phyloP scores from a whole-genome alignment of 768 basidiomycete species.

The Grammothele lineata region DNA sequence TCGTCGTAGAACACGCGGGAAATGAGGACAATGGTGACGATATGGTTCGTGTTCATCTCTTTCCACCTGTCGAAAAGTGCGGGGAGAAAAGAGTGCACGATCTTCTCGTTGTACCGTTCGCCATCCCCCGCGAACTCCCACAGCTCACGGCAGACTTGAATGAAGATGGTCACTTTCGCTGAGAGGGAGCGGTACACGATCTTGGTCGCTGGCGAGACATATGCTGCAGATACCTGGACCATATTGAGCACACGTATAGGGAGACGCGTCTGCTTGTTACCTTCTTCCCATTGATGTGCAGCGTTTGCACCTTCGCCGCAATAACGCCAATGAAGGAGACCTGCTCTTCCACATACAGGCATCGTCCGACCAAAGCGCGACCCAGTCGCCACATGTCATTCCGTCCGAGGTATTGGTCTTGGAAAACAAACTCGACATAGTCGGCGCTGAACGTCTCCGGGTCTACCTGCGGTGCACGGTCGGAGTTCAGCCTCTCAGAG shows the following conservation, averaged over 20 bases:
- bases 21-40: slow-evolving; percentile 90
- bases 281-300: slow-evolving; percentile 68
- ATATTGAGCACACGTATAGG: slow-evolving; percentile 1
- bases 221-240: slow-evolving; percentile 74
- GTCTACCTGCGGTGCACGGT: slow-evolving; percentile 51
- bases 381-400: slow-evolving; percentile 96
- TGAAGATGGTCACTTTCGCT: slow-evolving; percentile 89
- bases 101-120: slow-evolving; percentile 93
- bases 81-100: slow-evolving; percentile 95
- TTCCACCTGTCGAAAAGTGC: slow-evolving; percentile 83
- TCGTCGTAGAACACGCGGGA: slow-evolving; percentile 88
- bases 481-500: neutral
- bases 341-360: slow-evolving; percentile 81
- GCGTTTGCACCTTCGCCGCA: slow-evolving; percentile 74
- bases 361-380: slow-evolving; percentile 75
- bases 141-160: slow-evolving; percentile 93
- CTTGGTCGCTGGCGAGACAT: slow-evolving; percentile 79
- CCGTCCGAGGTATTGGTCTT: slow-evolving; percentile 92
- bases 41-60: slow-evolving; percentile 83
- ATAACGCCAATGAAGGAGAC: slow-evolving; percentile 81
- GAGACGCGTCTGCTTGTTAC: slow-evolving; percentile 32
- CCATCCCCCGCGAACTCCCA: slow-evolving; percentile 98
- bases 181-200: slow-evolving; percentile 87
- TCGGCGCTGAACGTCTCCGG: slow-evolving; percentile 58
- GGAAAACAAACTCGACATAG: slow-evolving; percentile 87